Evolutionary conservation across 106 monocot genomes (phyloP).

Genomic region (Cymbidium sinense): DNA sequence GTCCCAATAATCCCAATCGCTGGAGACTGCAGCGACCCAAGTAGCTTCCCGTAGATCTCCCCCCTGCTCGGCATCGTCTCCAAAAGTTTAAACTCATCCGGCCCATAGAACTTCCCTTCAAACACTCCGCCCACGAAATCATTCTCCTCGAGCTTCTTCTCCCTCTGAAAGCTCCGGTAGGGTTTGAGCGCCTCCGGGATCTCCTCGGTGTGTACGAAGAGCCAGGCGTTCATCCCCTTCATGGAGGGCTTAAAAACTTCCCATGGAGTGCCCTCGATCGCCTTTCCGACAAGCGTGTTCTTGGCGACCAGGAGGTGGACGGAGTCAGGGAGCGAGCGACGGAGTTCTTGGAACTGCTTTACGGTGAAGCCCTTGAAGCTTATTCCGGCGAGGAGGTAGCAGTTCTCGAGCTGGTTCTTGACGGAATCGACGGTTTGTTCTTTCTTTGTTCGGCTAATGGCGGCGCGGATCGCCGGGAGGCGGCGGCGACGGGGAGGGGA

Average conservation of each 20-base stretch:
- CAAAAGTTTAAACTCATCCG: slow-evolving; percentile 72
- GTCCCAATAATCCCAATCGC: slow-evolving; percentile 52
- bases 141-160: slow-evolving; percentile 74
- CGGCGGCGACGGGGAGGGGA: neutral
- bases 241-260: slow-evolving; percentile 70
- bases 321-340: slow-evolving; percentile 56
- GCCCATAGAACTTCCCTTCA: slow-evolving; percentile 83
- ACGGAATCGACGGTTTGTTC: slow-evolving; percentile 59
- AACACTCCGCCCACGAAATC: slow-evolving; percentile 87
- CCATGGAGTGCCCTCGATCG: slow-evolving; percentile 83
- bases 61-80: slow-evolving; percentile 92
- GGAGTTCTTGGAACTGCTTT: slow-evolving; percentile 82
- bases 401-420: slow-evolving; percentile 63
- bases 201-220: slow-evolving; percentile 92
- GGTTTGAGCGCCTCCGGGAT: slow-evolving; percentile 72
- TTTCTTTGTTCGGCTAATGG: slow-evolving; percentile 77
- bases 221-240: slow-evolving; percentile 94
- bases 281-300: slow-evolving; percentile 85
- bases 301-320: slow-evolving; percentile 74
- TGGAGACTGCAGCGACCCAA: slow-evolving; percentile 68
- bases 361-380: slow-evolving; percentile 83
- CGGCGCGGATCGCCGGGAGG: slow-evolving; percentile 46
- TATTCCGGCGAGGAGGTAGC: slow-evolving; percentile 90
- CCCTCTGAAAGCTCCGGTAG: slow-evolving; percentile 79
- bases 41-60: slow-evolving; percentile 67